phyloP scores from a whole-genome alignment of 495 filamentous ascomycete genomes.

The Hypoxylon intermedium region DNA sequence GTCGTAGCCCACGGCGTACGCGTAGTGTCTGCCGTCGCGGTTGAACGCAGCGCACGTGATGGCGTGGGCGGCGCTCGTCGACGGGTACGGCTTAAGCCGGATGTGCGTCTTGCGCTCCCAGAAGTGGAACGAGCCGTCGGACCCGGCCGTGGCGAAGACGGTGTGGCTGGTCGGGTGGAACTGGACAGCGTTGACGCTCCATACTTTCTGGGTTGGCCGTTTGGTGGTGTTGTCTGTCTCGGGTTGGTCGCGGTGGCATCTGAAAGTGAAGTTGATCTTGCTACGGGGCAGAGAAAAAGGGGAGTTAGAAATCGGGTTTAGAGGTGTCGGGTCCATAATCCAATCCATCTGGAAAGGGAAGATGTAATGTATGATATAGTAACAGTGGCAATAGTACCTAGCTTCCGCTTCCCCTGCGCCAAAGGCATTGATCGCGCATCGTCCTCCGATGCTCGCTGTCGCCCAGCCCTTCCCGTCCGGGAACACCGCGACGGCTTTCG shows the following conservation, averaged over 20 bases:
- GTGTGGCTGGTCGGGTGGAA: conserved; percentile 84
- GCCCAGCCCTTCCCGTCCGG: conserved; percentile 86
- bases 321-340: too few species aligned
- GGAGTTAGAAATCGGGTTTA: too few species aligned
- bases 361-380: too few species aligned
- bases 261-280: conserved; percentile 90
- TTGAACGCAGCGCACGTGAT: conserved; percentile 87
- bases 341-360: background rate
- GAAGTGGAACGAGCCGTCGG: conserved; percentile 92
- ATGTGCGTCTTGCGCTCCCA: conserved; percentile 96
- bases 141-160: conserved; percentile 91
- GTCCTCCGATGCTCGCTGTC: conserved; percentile 87
- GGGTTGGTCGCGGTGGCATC: conserved; percentile 86
- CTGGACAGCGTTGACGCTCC: conserved; percentile 87
- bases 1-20: conserved; percentile 93
- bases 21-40: conserved; percentile 81
- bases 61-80: conserved; percentile 66
- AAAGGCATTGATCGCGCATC: conserved; percentile 90
- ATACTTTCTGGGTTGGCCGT: conserved; percentile 56
- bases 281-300: conserved; percentile 1
- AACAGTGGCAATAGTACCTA: conserved; percentile 57
- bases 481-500: conserved; percentile 89
- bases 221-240: too few species aligned
- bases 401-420: conserved; percentile 90
- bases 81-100: conserved; percentile 88